Conservation (phyloP, 2,329 filamentous ascomycete genomes). For the Triangularia verruculosa region DNA sequence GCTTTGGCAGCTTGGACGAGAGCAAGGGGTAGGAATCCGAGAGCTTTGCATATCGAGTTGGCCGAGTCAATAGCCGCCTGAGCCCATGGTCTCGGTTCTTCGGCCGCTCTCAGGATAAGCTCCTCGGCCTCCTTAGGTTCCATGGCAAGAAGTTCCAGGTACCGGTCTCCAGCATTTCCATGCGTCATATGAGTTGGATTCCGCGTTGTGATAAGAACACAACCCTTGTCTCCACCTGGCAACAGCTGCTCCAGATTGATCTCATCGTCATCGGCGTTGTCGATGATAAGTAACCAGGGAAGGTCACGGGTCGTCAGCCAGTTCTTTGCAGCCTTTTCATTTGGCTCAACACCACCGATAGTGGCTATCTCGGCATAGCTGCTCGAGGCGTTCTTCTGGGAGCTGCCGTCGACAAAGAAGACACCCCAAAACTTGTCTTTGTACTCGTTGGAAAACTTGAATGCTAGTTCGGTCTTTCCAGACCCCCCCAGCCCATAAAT, state of each 20-base stretch:
- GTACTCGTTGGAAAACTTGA: slow-evolving; percentile 12
- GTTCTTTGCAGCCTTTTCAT: slow-evolving; percentile 11
- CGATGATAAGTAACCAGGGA: slow-evolving; percentile 11
- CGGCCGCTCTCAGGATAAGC: slow-evolving; percentile 8
- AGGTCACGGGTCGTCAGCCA: slow-evolving; percentile 7
- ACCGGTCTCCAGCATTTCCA: slow-evolving; percentile 5
- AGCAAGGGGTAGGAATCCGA: slow-evolving; percentile 10
- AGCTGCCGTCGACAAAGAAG: slow-evolving; percentile 12
- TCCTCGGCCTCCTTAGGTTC: slow-evolving; percentile 5
- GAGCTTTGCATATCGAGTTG: background rate
- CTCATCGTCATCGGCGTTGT: slow-evolving; percentile 12
- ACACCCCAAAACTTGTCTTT: slow-evolving; percentile 12
- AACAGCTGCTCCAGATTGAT: slow-evolving; percentile 6
- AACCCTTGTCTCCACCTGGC: slow-evolving; percentile 1
- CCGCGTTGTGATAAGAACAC: slow-evolving; percentile 8
- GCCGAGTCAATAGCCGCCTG: background rate
- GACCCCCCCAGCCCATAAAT: slow-evolving; percentile 12
- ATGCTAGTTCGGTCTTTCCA: slow-evolving; percentile 10
- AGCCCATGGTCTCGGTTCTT: slow-evolving; percentile 9
- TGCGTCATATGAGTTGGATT: slow-evolving; percentile 6
- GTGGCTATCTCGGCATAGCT: slow-evolving; percentile 9
- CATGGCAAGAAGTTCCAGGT: slow-evolving; percentile 2
- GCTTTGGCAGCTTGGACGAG: slow-evolving; percentile 7
- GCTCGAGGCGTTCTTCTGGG: background rate
- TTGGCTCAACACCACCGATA: slow-evolving; percentile 6